Percentiles rank a stretch among this genome's conserved stretches.
phyloP scores from a whole-genome alignment of 2,329 filamentous ascomycete genomes.

The Hirsutella rhossiliensis region DNA sequence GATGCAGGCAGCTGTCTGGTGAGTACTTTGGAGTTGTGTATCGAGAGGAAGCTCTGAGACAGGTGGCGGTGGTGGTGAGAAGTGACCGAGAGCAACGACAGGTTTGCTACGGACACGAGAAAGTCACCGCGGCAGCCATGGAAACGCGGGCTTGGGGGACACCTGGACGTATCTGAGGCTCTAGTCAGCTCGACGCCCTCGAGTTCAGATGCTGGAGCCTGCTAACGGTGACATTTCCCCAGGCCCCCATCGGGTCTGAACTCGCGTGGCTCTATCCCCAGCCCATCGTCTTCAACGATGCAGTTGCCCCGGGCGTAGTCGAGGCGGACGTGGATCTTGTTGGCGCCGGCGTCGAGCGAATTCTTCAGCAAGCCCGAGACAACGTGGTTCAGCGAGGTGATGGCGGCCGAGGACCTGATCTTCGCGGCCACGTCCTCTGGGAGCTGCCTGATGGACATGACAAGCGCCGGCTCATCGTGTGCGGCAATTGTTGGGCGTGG shows the following conservation, averaged over 20 bases:
- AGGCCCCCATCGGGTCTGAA: slow-evolving; percentile 61
- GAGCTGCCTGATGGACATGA: slow-evolving; percentile 56
- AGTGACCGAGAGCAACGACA: slow-evolving; percentile 66
- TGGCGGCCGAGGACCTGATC: slow-evolving; percentile 73
- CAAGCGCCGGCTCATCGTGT: slow-evolving; percentile 3
- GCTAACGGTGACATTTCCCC: slow-evolving; percentile 59
- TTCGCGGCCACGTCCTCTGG: slow-evolving; percentile 61
- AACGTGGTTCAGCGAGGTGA: slow-evolving; percentile 63
- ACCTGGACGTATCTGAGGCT: slow-evolving; percentile 67
- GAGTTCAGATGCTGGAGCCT: background rate
- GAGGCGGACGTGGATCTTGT: slow-evolving; percentile 55
- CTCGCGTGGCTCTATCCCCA: slow-evolving; percentile 61
- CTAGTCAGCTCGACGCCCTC: slow-evolving; percentile 3
- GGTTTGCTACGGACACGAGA: slow-evolving; percentile 59
- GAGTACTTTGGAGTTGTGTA: slow-evolving; percentile 59
- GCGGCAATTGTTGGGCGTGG: background rate
- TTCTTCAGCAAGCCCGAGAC: slow-evolving; percentile 68
- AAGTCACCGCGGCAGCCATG: slow-evolving; percentile 67
- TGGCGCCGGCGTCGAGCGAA: slow-evolving; percentile 67
- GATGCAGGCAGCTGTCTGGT: slow-evolving; percentile 51
- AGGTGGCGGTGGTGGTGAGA: slow-evolving; percentile 54
- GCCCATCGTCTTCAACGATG: slow-evolving; percentile 71
- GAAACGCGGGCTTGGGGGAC: slow-evolving; percentile 26
- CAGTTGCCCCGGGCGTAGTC: slow-evolving; percentile 70
- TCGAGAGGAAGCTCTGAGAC: slow-evolving; percentile 50